A percentile compares a stretch with the other conserved stretches of the same genome.
Conservation (phyloP, 2,329 filamentous ascomycete species). For the Nemania abortiva region DNA sequence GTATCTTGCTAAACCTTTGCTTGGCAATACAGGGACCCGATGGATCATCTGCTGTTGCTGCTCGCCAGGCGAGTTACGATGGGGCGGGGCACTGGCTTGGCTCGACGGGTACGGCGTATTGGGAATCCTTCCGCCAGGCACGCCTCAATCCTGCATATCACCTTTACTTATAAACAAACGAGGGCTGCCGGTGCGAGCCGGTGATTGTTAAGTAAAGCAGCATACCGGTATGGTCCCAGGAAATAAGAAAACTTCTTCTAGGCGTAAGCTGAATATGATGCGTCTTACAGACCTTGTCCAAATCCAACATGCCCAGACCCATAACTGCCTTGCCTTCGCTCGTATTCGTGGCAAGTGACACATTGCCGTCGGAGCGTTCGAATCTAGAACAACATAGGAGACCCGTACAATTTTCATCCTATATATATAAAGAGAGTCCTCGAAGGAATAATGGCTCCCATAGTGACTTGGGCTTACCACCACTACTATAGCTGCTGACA, state of each 20-base stretch:
- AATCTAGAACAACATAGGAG: conserved; percentile 16
- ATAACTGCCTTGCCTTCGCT: conserved; percentile 14
- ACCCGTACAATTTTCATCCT: conserved; percentile 16
- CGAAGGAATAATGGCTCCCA: conserved; percentile 9
- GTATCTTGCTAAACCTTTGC: background rate
- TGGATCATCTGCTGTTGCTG: background rate
- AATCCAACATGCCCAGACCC: conserved; percentile 14
- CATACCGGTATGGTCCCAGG: background rate
- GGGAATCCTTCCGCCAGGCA: conserved; percentile 10
- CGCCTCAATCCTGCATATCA: conserved; percentile 17
- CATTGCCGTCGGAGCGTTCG: conserved; percentile 13
- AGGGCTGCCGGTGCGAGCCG: background rate
- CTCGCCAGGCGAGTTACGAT: background rate
- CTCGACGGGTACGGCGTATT: conserved; percentile 30
- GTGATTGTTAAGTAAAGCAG: background rate
- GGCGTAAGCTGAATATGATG: conserved; percentile 14
- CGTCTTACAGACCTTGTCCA: conserved; percentile 6
- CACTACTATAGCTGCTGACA: conserved; percentile 4
- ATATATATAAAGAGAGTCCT: conserved; percentile 29
- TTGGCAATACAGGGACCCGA: too few relatives aligned
- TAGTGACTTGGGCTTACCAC: conserved; percentile 14
- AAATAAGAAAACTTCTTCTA: conserved; percentile 15
- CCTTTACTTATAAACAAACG: background rate
- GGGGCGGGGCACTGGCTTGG: background rate
- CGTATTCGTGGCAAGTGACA: conserved; percentile 21